Percentiles rank a stretch among this genome's conserved stretches.
Evolutionary conservation across 164 flowering plant genomes (phyloP).

Genomic region (Malania oleifera): DNA sequence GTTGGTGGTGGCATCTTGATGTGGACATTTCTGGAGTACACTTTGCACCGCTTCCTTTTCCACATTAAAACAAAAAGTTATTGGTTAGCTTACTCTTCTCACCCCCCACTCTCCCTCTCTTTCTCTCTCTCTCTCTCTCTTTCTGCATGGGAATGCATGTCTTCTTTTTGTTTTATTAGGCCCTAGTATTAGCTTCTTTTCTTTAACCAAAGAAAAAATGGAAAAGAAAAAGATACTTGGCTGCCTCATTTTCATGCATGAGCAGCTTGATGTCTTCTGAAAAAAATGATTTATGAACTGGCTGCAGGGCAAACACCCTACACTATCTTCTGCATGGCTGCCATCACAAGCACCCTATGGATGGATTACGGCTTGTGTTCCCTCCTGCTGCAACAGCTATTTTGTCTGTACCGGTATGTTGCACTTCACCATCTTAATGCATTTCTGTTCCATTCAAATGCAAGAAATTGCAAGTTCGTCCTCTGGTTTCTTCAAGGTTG

Average conservation of each 20-base stretch:
- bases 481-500: too few relatives aligned
- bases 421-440: neutral
- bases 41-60: conserved; percentile 84
- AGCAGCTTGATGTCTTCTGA: too few relatives aligned
- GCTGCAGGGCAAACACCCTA: conserved; percentile 72
- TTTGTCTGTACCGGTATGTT: conserved; percentile 59
- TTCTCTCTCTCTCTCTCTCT: neutral
- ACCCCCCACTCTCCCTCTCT: neutral
- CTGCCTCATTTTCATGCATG: conserved; percentile 3
- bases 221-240: too few relatives aligned
- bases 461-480: too few relatives aligned
- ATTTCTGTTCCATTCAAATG: too few relatives aligned
- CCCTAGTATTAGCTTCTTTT: too few relatives aligned
- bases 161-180: too few relatives aligned
- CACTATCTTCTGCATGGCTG: conserved; percentile 98
- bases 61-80: conserved; percentile 83
- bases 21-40: conserved; percentile 83
- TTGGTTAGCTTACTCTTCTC: conserved; percentile 54
- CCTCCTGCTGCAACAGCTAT: conserved; percentile 92
- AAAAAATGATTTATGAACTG: neutral
- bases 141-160: too few relatives aligned
- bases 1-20: conserved; percentile 52
- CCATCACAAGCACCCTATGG: conserved; percentile 99
- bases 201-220: too few relatives aligned
- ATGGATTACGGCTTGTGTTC: conserved; percentile 87